Conservation (phyloP, 805 yeast species). For the Candida vartiovaarae region DNA sequence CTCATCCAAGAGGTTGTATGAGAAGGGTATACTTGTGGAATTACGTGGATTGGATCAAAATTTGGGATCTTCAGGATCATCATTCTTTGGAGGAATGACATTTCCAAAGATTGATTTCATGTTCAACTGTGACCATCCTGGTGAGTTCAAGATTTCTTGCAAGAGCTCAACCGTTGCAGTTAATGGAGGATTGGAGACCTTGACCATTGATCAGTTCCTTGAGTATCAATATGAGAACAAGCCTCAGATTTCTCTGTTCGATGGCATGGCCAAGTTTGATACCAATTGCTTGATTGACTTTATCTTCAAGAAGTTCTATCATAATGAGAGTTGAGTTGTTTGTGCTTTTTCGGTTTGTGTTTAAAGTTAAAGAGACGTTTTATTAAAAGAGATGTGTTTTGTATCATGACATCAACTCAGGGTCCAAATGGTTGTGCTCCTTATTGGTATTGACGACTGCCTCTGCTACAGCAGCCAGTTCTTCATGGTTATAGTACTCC, state of each 20-base stretch:
- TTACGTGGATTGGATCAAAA: slow-evolving; percentile 46
- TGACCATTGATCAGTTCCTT: slow-evolving; percentile 67
- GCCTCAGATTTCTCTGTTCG: slow-evolving; percentile 48
- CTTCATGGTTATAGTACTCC: slow-evolving; percentile 16
- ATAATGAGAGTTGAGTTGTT: slow-evolving; percentile 5
- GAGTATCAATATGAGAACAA: slow-evolving; percentile 67
- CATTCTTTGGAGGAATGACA: slow-evolving; percentile 36
- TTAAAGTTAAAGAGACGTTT: not conserved
- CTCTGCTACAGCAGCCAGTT: slow-evolving; percentile 22
- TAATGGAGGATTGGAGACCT: slow-evolving; percentile 42
- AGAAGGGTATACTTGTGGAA: slow-evolving; percentile 58
- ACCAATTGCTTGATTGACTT: slow-evolving; percentile 62
- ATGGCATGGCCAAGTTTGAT: slow-evolving; percentile 61
- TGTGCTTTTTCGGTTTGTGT: not conserved
- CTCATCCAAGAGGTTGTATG: slow-evolving; percentile 67
- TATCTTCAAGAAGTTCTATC: slow-evolving; percentile 71
- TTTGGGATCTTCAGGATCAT: slow-evolving; percentile 29
- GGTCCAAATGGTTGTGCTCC: slow-evolving; percentile 11
- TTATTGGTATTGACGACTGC: slow-evolving; percentile 17
- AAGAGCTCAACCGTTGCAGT: slow-evolving; percentile 65
- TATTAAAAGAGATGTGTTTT: not conserved
- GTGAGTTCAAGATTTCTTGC: slow-evolving; percentile 68
- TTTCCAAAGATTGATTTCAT: slow-evolving; percentile 65
- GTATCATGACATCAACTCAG: slow-evolving; percentile 7
- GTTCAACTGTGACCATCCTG: slow-evolving; percentile 68